Evolutionary conservation across 306 rosid species (phyloP), one percentile per base, ranked within the genome.

Genomic region (Pyrus betulifolia): DNA sequence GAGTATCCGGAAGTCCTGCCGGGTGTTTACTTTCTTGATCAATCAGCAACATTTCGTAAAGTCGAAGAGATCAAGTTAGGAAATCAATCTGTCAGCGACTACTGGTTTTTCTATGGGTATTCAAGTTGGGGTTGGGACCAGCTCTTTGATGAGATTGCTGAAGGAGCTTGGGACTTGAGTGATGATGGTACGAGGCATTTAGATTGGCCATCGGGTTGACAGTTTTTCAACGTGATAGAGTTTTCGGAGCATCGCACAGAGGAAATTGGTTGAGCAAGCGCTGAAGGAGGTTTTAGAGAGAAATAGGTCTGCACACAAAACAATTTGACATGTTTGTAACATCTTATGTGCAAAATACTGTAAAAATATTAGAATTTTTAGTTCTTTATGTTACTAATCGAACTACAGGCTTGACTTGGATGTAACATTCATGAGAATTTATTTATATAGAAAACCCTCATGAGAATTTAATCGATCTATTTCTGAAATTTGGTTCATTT

Each of bases 81-180:
- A 73, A 81, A 89, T 77, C 80, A 82, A 69, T 74, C 89, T 6
- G 77, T 74, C 28, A 22, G 62, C 22, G 88, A 87, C 82, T 83
- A 83, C 69, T 92, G 97, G 97, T 95, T 90, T 88, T 92, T 95
- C 89, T 77, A 90, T 73, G 97, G 98, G 45, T 95, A 76, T 86
- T 92, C 98, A 9, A 90, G 93, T 59, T 95, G 98, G 98, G 87
- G 81, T 45, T 90, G 96, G 97, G 79, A 88, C 23, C 98, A 95
- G 84, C 86, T 95, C 31, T 81, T 82, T 71, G 76, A 72, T 81
- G 97, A 95, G 85, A 90, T 95, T 71, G 89, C 87, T 6, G 80
- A 74, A 71, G 96, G 97, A 77, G 92, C 89, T 49, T 95, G 98
- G 97, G 76, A 69, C 65, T 73, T 81, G 76, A 87, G 88, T 64